Conservation (phyloP, 495 filamentous ascomycete genomes). For the Ramalina intermedia region DNA sequence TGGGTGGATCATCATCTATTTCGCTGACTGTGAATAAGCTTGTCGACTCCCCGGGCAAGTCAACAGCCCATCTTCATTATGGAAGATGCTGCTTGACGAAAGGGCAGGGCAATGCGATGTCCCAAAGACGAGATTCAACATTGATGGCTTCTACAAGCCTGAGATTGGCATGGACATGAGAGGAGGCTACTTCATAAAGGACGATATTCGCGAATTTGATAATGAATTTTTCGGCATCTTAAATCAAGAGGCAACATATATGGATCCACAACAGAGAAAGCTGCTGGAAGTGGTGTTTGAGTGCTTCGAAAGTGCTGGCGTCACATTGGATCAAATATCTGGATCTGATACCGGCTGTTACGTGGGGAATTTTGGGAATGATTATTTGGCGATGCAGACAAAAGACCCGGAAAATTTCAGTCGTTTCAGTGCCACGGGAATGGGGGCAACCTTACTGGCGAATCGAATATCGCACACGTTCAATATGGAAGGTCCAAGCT, state of each 20-base stretch:
- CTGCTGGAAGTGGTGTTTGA: constrained; percentile 38
- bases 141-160: constrained; percentile 4
- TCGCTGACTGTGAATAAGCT: not conserved
- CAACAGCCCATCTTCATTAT: constrained; percentile 38
- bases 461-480: constrained; percentile 22
- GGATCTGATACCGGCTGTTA: constrained; percentile 8
- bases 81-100: constrained; percentile 27
- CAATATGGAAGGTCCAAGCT: constrained; percentile 17
- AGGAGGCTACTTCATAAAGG: constrained; percentile 39
- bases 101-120: constrained; percentile 4
- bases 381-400: constrained; percentile 17
- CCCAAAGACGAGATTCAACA: not conserved
- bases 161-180: constrained; percentile 18
- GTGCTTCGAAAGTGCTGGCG: constrained; percentile 21
- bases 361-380: constrained; percentile 7
- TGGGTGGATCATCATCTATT: not conserved
- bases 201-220: constrained; percentile 20
- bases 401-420: constrained; percentile 20
- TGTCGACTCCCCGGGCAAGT: constrained; percentile 33
- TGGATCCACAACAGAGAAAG: constrained; percentile 44
- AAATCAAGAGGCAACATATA: constrained; percentile 27
- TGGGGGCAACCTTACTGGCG: constrained; percentile 16
- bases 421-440: constrained; percentile 12
- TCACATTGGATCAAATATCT: constrained; percentile 2
- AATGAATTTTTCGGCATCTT: constrained; percentile 28